Evolutionary conservation across 495 filamentous ascomycete species (phyloP).

Genomic region (Hypoxylon lienhwacheense): DNA sequence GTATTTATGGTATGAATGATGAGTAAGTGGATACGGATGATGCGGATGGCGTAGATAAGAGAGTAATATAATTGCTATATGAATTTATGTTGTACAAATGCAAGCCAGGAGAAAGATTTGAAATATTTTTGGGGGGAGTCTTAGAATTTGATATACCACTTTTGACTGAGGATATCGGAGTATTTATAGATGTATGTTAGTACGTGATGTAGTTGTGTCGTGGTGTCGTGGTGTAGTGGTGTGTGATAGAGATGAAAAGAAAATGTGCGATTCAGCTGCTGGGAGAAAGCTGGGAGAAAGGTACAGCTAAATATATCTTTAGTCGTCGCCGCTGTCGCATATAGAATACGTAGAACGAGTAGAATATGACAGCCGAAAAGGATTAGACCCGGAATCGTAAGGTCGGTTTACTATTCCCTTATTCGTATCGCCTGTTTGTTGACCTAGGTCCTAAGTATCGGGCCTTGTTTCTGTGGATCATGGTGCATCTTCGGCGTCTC

Average conservation of each 20-base stretch:
- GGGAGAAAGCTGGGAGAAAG: background rate
- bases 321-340: conserved; percentile 12
- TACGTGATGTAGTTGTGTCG: background rate
- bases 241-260: conserved; percentile 5
- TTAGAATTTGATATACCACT: background rate
- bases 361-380: background rate
- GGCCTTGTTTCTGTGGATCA: conserved; percentile 33
- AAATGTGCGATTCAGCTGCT: background rate
- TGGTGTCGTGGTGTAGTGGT: too few species aligned
- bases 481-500: conserved; percentile 33
- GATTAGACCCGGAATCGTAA: conserved; percentile 22
- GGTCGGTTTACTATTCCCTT: too few species aligned
- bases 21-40: too few species aligned
- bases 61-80: too few species aligned
- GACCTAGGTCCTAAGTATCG: conserved; percentile 19
- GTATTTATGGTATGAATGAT: too few species aligned
- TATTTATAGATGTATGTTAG: background rate
- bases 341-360: conserved; percentile 20
- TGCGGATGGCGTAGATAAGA: too few species aligned
- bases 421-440: conserved; percentile 30
- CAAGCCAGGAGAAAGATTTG: too few species aligned
- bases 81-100: too few species aligned
- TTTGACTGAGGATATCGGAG: background rate
- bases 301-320: conserved; percentile 17
- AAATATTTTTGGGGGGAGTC: too few species aligned